Evolutionary conservation across 202 grass and related monocot genomes (phyloP).

Genomic region (Schoenoplectus tabernaemontani): DNA sequence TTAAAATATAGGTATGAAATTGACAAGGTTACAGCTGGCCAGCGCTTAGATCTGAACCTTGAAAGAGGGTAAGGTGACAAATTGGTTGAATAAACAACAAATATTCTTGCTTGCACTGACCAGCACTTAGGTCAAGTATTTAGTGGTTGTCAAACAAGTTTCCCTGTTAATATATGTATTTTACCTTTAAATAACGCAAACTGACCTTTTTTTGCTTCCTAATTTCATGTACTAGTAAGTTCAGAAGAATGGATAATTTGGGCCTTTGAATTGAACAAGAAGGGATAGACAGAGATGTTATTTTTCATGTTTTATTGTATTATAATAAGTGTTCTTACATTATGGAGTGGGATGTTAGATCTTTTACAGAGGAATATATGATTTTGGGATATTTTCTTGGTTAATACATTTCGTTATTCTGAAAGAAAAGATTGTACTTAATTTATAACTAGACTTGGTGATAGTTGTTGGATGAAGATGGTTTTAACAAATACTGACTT

Average conservation of each 20-base stretch:
- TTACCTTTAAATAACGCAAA: not conserved
- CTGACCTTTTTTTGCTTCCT: not conserved
- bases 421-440: not conserved
- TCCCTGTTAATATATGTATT: not conserved
- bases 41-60: slow-evolving; percentile 62
- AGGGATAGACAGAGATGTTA: not conserved
- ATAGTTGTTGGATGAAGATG: not conserved
- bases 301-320: not conserved
- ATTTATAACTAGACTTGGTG: not conserved
- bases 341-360: not conserved
- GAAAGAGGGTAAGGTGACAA: slow-evolving; percentile 73
- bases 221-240: not conserved
- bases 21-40: slow-evolving; percentile 26
- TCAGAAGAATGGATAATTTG: not conserved
- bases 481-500: not conserved
- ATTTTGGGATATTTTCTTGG: no score
- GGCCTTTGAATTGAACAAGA: not conserved
- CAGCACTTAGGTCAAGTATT: not conserved
- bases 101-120: not conserved
- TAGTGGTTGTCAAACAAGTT: not conserved
- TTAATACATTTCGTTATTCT: not conserved
- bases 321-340: not conserved
- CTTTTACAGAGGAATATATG: not conserved
- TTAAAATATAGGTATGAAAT: slow-evolving; percentile 18
- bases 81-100: not conserved